Base-by-base conservation (phyloP, 164 flowering plant species). In the Chimonanthus praecox region DNA sequence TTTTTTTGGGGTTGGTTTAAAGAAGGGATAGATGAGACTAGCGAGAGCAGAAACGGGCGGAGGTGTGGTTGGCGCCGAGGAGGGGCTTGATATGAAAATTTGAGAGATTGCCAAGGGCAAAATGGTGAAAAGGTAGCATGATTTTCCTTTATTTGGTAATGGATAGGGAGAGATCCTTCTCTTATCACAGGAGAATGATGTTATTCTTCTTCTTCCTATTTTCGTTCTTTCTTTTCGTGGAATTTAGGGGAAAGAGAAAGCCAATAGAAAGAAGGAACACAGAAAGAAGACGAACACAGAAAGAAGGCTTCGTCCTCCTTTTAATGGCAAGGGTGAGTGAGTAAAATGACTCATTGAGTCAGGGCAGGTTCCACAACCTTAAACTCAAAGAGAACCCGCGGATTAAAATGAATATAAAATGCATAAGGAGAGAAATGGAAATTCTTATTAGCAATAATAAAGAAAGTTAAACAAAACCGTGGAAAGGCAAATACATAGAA, bases 31-130 rank as follows among this genome's bases (percentile, higher is more conserved):
- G 33, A 33, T 1, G 33, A 33, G 33, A 33, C 75, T 87, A 92
- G 58, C 95, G 92, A 45, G 91, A 87, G 83, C 97, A 94, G 84
- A 94, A 92, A 3, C 98, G 91, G 63, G 97, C 94, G 72, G 97
- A 87, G 81, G 96, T 89, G 84, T 94, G 98, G 82, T 94, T 94
- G 69, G 86, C 96, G 68, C 98, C 98, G 86, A 94, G 87, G 79
- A 54, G 60, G n/a, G 85, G 44, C 43, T 33, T 18, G 66, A 18
- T 63, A 18, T 33, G 66, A 20, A 33, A 63, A 63, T 7, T 18
- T 3, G 16, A 44, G 4, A 33, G 66, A 9, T 4, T 33, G 18
- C 8, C 11, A 44, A 33, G 66, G 46, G 66, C 13, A 63, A 33
- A 18, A n/a, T 63, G 46, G 66, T 33, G 21, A 33, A 18, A 7